phyloP scores from a whole-genome alignment of 352 stramenopile genomes.

The Phytophthora cryptogea region DNA sequence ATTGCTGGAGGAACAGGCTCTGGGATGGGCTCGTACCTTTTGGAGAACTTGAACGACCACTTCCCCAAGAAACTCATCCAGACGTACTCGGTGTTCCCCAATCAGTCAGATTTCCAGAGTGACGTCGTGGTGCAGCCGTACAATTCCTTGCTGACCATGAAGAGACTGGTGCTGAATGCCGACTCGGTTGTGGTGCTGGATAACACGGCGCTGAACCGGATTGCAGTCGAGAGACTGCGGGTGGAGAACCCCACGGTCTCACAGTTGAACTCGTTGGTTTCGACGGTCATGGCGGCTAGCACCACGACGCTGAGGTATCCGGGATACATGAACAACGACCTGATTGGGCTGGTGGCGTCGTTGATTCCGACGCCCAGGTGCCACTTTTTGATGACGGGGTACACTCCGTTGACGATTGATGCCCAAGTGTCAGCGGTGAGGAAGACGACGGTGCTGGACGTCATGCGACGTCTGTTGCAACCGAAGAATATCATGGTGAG shows the following conservation, averaged over 20 bases:
- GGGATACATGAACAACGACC: constrained; percentile 99
- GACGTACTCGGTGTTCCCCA: constrained; percentile 99
- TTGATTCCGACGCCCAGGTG: constrained; percentile 98
- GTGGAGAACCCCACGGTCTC: constrained; percentile 97
- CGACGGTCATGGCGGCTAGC: constrained; percentile 98
- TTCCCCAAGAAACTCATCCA: constrained; percentile 99
- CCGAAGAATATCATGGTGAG: constrained; percentile 99
- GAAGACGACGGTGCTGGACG: constrained; percentile 99
- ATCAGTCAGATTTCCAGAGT: constrained; percentile 92
- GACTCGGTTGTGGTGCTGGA: constrained; percentile 99
- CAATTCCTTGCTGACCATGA: constrained; percentile 99
- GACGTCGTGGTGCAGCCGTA: constrained; percentile 99
- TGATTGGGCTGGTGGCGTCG: constrained; percentile 97
- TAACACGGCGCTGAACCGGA: constrained; percentile 98
- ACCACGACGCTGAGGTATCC: constrained; percentile 98
- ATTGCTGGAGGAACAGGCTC: constrained; percentile 99
- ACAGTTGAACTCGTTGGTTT: constrained; percentile 98
- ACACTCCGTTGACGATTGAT: constrained; percentile 98
- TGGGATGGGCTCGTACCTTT: constrained; percentile 99
- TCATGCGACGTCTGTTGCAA: constrained; percentile 96
- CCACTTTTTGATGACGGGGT: constrained; percentile 99
- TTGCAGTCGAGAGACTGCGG: constrained; percentile 94
- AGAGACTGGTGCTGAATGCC: constrained; percentile 97
- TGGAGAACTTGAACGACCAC: constrained; percentile 99
- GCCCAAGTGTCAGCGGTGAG: constrained; percentile 91